These are phyloP conservation scores for Rhizopus delemar DNA, from an alignment of 371 early-diverging fungal genomes.

Conservation along the genomic window DNA sequence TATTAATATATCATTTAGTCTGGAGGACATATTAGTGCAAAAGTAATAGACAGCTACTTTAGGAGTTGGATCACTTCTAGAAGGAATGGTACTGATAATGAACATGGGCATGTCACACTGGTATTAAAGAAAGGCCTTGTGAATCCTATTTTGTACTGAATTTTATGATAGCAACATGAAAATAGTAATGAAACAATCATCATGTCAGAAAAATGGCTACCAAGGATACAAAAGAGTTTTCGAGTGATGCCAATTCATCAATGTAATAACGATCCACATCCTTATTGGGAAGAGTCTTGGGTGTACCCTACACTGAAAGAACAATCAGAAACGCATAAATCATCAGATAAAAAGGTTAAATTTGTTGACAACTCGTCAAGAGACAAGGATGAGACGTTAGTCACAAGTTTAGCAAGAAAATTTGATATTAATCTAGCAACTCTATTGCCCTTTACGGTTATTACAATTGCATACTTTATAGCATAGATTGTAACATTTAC, in stretches of 20 bases:
- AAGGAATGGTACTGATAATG: slow-evolving; percentile 23
- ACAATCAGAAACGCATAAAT: neutral
- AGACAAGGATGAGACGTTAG: neutral
- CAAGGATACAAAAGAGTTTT: slow-evolving; percentile 37
- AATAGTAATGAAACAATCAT: slow-evolving; percentile 43
- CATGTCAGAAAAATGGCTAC: slow-evolving; percentile 50
- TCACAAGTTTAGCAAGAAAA: neutral
- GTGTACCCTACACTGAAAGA: slow-evolving; percentile 37
- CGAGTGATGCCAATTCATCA: slow-evolving; percentile 55
- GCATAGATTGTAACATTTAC: too few species aligned
- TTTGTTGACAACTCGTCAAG: neutral
- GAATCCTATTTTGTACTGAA: neutral
- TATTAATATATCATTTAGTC: neutral
- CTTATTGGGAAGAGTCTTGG: slow-evolving; percentile 49
- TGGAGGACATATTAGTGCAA: slow-evolving; percentile 24
- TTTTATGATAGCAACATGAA: slow-evolving; percentile 41
- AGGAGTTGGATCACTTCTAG: slow-evolving; percentile 40
- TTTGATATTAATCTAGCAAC: too few species aligned
- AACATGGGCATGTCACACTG: slow-evolving; percentile 44
- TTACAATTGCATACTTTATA: too few species aligned
- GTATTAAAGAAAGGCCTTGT: slow-evolving; percentile 4
- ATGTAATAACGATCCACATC: slow-evolving; percentile 52
- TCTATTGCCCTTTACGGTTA: too few species aligned
- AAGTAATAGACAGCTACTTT: slow-evolving; percentile 39
- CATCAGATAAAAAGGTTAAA: neutral